phyloP scores from a whole-genome alignment of 1,139 yeast genomes.

The Kodamaea alishanica region DNA sequence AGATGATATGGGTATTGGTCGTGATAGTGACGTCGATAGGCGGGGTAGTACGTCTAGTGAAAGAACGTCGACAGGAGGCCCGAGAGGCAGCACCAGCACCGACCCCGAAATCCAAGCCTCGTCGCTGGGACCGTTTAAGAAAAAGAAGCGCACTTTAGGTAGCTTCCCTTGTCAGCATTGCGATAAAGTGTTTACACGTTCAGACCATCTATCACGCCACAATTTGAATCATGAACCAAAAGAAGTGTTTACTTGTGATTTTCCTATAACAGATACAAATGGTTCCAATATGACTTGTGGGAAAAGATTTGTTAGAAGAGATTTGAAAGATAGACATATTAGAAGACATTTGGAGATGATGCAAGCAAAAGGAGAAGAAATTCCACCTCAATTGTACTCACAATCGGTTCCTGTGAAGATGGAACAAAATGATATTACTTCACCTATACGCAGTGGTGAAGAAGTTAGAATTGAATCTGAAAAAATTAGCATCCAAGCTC shows the following conservation, averaged over 20 bases:
- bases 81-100: too few species aligned
- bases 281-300: slow-evolving; percentile 29
- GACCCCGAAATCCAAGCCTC: too few species aligned
- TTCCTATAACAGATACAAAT: slow-evolving; percentile 22
- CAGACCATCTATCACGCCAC: slow-evolving; percentile 44
- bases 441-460: background rate
- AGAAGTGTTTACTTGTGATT: slow-evolving; percentile 32
- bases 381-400: background rate
- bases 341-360: slow-evolving; percentile 27
- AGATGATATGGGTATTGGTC: too few species aligned
- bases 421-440: background rate
- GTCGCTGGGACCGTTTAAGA: slow-evolving; percentile 1
- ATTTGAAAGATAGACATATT: slow-evolving; percentile 38
- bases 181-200: slow-evolving; percentile 38
- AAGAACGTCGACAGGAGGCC: too few species aligned
- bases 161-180: slow-evolving; percentile 26
- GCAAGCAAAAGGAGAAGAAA: slow-evolving; percentile 1
- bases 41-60: too few species aligned
- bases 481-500: too few species aligned
- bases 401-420: background rate
- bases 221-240: slow-evolving; percentile 41
- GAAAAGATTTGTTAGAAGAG: slow-evolving; percentile 38
- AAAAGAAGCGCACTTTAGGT: slow-evolving; percentile 16
- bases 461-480: too few species aligned
- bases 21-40: too few species aligned